Conservation (phyloP, 768 basidiomycete genomes). For the Saitozyma sp. region DNA sequence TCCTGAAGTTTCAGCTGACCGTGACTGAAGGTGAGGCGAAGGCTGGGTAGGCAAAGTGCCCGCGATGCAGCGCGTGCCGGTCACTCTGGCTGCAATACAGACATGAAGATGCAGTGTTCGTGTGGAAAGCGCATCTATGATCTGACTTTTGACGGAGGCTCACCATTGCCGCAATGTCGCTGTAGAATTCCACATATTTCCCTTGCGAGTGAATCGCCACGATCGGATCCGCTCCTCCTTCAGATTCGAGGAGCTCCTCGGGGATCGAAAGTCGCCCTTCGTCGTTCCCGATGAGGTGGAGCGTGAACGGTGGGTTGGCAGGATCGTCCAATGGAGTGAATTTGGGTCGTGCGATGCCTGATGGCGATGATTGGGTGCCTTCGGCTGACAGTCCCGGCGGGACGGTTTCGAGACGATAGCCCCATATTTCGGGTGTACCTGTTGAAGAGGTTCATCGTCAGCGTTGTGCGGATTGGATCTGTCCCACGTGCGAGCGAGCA, state of each 20-base stretch:
- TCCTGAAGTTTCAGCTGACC: conserved; percentile 1
- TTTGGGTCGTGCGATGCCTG: not conserved
- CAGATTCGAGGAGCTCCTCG: not conserved
- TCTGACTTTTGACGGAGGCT: not conserved
- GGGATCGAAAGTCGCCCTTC: conserved; percentile 6
- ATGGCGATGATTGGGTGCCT: not conserved
- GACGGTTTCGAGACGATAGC: not conserved
- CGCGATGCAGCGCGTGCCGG: not conserved
- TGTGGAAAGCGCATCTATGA: not conserved
- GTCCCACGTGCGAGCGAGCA: not conserved
- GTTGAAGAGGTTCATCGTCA: not conserved
- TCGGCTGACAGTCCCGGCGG: not conserved
- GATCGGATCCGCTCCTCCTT: not conserved
- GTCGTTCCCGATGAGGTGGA: conserved; percentile 8
- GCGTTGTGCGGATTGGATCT: not conserved
- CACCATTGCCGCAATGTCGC: conserved; percentile 5
- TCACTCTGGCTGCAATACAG: not conserved
- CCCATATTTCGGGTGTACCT: conserved; percentile 1
- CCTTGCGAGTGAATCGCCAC: conserved; percentile 4
- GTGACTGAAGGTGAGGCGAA: too few relatives aligned
- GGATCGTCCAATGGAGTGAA: conserved; percentile 1
- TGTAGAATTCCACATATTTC: conserved; percentile 5
- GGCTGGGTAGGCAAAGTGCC: not conserved
- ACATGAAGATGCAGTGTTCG: not conserved
- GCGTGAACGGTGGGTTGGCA: not conserved